A percentile compares a stretch with the other conserved stretches of the same genome.
phyloP scores from a whole-genome alignment of 257 asterid species.

The Solanum rostratum region DNA sequence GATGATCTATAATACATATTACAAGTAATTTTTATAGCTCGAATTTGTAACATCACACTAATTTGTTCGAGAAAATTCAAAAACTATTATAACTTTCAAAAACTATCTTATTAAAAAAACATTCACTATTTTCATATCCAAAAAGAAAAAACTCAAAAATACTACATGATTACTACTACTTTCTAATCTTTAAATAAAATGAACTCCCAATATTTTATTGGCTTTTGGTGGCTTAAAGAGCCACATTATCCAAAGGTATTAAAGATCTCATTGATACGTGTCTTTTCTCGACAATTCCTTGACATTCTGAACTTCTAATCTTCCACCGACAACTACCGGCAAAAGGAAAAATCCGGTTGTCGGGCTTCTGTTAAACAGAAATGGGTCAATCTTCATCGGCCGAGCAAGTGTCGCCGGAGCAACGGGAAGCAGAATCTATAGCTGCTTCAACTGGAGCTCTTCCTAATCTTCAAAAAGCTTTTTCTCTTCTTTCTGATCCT shows the following conservation, averaged over 20 bases:
- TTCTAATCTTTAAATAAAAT: neutral
- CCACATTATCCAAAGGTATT: neutral
- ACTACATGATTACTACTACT: neutral
- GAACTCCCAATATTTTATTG: neutral
- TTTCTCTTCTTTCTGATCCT: conserved; percentile 62
- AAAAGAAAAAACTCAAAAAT: too few species aligned
- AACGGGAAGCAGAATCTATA: conserved; percentile 55
- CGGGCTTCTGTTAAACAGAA: neutral
- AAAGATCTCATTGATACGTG: neutral
- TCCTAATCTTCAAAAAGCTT: conserved; percentile 47
- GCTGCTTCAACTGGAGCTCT: conserved; percentile 91
- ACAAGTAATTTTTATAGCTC: neutral
- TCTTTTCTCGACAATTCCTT: neutral
- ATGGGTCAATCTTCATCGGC: conserved; percentile 89
- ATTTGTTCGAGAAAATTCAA: too few species aligned
- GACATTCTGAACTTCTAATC: neutral
- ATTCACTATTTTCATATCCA: too few species aligned
- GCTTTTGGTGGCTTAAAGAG: neutral
- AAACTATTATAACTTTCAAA: too few species aligned
- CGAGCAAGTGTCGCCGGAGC: conserved; percentile 47
- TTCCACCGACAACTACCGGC: neutral
- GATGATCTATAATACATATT: neutral
- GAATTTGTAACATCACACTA: too few species aligned
- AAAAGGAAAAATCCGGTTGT: neutral
- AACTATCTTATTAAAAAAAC: too few species aligned